Percentiles rank a stretch among this genome's conserved stretches.
Conservation (phyloP, 2,329 filamentous ascomycete genomes). For the Colletotrichum liaoningense region DNA sequence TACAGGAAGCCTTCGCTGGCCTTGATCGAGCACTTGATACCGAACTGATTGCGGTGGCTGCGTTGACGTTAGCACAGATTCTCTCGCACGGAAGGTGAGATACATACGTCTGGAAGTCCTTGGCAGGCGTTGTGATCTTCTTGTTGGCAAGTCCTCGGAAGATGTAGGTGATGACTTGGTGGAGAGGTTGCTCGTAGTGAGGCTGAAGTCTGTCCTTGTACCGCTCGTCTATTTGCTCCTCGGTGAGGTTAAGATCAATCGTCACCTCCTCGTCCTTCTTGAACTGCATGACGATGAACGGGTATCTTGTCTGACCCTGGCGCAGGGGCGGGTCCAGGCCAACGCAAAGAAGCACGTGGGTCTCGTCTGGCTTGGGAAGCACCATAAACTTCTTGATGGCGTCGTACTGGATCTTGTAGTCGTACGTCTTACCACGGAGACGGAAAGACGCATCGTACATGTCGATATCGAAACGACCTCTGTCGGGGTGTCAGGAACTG, state of each 20-base stretch:
- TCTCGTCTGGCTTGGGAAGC: constrained; percentile 97
- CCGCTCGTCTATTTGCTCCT: constrained; percentile 83
- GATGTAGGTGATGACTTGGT: constrained; percentile 93
- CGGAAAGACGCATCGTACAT: constrained; percentile 99
- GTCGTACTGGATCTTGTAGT: constrained; percentile 99
- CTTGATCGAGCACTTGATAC: constrained; percentile 99
- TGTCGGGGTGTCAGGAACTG: constrained; percentile 52
- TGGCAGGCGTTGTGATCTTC: constrained; percentile 92
- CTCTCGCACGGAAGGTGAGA: not conserved
- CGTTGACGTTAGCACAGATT: constrained; percentile 40
- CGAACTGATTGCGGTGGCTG: constrained; percentile 89
- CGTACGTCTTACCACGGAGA: constrained; percentile 97
- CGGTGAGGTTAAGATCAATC: constrained; percentile 95
- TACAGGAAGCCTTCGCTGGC: constrained; percentile 98
- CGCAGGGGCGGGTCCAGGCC: constrained; percentile 94
- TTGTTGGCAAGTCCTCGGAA: constrained; percentile 95
- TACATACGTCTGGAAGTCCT: constrained; percentile 84
- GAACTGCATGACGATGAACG: constrained; percentile 99
- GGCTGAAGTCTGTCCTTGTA: constrained; percentile 91
- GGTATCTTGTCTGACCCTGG: constrained; percentile 97
- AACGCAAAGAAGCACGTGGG: constrained; percentile 94
- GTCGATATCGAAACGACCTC: constrained; percentile 99
- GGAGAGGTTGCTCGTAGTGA: constrained; percentile 93
- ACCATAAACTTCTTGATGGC: constrained; percentile 99
- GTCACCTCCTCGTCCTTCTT: constrained; percentile 98